Conservation (phyloP, 306 rosid species). For the Quercus robur region DNA sequence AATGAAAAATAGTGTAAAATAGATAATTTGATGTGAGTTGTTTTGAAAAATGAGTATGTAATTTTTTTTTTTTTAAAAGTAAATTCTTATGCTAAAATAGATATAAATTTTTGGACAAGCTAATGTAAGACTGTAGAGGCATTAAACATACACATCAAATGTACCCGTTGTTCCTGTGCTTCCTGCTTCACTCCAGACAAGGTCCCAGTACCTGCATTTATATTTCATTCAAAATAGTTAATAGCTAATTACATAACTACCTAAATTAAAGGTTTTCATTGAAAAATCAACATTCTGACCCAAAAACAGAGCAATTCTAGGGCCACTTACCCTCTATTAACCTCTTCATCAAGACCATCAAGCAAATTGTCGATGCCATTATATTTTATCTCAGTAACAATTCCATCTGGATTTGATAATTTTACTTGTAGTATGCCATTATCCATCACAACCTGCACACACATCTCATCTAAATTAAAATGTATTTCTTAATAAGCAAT, state of each 20-base stretch:
- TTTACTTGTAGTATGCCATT: conserved; percentile 90
- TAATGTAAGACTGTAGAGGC: not conserved
- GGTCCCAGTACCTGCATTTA: conserved; percentile 89
- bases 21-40: no score
- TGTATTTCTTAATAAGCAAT: not conserved
- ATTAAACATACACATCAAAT: conserved; percentile 66
- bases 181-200: conserved; percentile 92
- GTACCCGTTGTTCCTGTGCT: conserved; percentile 46
- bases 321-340: conserved; percentile 70
- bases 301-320: not conserved
- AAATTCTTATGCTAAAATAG: no score
- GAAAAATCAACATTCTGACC: conserved; percentile 22
- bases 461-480: not conserved
- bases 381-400: conserved; percentile 74
- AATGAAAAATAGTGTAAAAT: no score
- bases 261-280: no score
- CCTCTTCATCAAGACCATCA: conserved; percentile 72
- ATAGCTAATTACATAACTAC: not conserved
- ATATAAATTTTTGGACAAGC: no score
- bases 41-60: not conserved
- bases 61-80: not conserved
- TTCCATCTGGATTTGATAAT: conserved; percentile 80
- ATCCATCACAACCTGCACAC: conserved; percentile 83
- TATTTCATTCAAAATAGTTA: conserved; percentile 17
- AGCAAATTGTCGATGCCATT: conserved; percentile 82